Evolutionary conservation across 306 rosid species (phyloP).

Genomic region (Glycine tomentella): DNA sequence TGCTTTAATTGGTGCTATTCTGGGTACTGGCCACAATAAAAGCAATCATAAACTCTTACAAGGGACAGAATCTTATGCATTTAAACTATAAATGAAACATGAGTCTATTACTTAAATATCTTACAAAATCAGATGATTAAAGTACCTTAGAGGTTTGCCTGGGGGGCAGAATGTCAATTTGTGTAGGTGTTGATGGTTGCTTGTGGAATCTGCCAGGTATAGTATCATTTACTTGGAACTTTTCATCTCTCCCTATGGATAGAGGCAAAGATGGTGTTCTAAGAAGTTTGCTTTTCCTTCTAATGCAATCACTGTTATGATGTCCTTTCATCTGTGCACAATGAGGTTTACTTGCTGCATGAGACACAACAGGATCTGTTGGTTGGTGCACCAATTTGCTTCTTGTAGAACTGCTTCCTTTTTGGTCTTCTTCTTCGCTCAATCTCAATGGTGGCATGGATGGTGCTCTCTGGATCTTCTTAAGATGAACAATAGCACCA

Average conservation of each 20-base stretch:
- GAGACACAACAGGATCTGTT: slow-evolving; percentile 45
- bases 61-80: slow-evolving; percentile 27
- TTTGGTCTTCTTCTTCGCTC: slow-evolving; percentile 36
- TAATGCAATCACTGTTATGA: slow-evolving; percentile 36
- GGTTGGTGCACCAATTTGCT: slow-evolving; percentile 45
- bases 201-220: slow-evolving; percentile 52
- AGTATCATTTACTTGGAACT: slow-evolving; percentile 44
- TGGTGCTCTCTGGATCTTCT: slow-evolving; percentile 58
- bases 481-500: slow-evolving; percentile 27
- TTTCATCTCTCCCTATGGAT: slow-evolving; percentile 57
- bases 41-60: slow-evolving; percentile 27
- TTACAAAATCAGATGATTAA: slow-evolving; percentile 12
- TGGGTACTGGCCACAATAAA: slow-evolving; percentile 19
- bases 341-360: slow-evolving; percentile 32
- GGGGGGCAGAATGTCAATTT: slow-evolving; percentile 52
- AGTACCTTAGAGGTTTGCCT: slow-evolving; percentile 62
- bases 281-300: slow-evolving; percentile 46
- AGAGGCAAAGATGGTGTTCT: slow-evolving; percentile 63
- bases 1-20: slow-evolving; percentile 26
- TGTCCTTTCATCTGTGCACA: slow-evolving; percentile 44
- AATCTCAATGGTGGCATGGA: slow-evolving; percentile 61
- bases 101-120: slow-evolving; percentile 4
- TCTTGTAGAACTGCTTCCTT: slow-evolving; percentile 3
- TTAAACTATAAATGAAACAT: slow-evolving; percentile 10
- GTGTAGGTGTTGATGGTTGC: slow-evolving; percentile 51